These are phyloP conservation scores for Mycena vulgaris DNA, from an alignment of 768 basidiomycete genomes.

Conservation along the genomic window DNA sequence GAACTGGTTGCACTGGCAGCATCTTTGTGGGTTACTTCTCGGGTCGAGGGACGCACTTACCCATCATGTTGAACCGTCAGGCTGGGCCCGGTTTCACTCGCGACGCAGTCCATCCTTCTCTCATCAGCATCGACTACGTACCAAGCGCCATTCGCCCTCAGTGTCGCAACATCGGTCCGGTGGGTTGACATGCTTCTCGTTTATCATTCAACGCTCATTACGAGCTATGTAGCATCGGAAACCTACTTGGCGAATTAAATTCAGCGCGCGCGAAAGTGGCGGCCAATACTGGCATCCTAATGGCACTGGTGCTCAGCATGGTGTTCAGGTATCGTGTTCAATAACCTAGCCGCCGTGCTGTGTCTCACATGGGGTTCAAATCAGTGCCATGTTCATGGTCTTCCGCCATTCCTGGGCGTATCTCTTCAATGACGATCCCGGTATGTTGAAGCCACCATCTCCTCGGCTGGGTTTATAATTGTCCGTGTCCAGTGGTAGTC, in stretches of 20 bases:
- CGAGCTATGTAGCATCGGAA: constrained; percentile 75
- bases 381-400: constrained; percentile 67
- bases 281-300: constrained; percentile 72
- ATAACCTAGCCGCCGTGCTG: constrained; percentile 1
- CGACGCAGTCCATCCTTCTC: constrained; percentile 90
- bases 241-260: constrained; percentile 87
- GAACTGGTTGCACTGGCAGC: constrained; percentile 81
- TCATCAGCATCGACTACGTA: constrained; percentile 83
- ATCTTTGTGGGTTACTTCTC: constrained; percentile 52
- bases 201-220: background rate
- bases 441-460: constrained; percentile 50
- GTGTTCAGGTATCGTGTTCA: constrained; percentile 68
- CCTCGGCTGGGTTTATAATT: constrained; percentile 11
- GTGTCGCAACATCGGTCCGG: constrained; percentile 90
- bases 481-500: constrained; percentile 62
- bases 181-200: constrained; percentile 48
- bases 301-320: constrained; percentile 77
- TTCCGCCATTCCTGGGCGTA: constrained; percentile 80
- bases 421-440: constrained; percentile 80
- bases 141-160: constrained; percentile 88
- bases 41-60: background rate
- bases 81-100: constrained; percentile 85
- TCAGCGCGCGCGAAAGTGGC: constrained; percentile 80
- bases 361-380: background rate
- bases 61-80: constrained; percentile 56